Evolutionary conservation across 805 yeast species (phyloP), one percentile per base, ranked within the genome.

Genomic region (Suhomyces sp.): DNA sequence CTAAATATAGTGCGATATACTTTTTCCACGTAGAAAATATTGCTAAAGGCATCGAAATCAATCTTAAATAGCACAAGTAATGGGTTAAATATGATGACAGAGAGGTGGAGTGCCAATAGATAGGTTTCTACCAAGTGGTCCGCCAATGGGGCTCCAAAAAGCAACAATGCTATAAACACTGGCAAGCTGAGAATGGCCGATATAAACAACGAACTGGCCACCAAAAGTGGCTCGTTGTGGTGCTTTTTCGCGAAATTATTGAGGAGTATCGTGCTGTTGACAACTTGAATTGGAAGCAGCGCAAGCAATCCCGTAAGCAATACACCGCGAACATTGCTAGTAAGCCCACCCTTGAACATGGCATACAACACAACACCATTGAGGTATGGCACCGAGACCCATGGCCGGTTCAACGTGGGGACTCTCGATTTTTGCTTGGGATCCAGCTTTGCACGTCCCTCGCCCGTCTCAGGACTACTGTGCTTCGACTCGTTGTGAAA

Each of bases 81-180:
- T 2, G 96, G 93, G 54, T 81, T 86, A 9, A 83, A 72, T 0
- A 83, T 68, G 40, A 91, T 64, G 25, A 82, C 58, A 3, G 91
- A 73, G 20, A 87, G 64, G 63, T 89, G 94, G 6, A 76, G 67
- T 0, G 94, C 73, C 46, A 88, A 68, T 3, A 85, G 62, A 56
- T 77, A 75, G 0, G 96, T 89, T 60, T 83, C 86, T 7, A 53
- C 57, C 29, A 78, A 53, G 33, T 77, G 74, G 1, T 81, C 72
- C 1, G 81, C 69, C 43, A 87, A 72, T 12, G 97, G 97, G 0
- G 97, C 96, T 6, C 97, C 97, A 62, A 89, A 82, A 10, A 90
- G 60, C 1, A 90, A 73, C 44, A 86, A 64, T 1, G 65, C 53
- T 7, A 67, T 51, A 53, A 73, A 76, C n/a, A 74, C 50, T 2